A percentile compares a stretch with the other conserved stretches of the same genome.
Evolutionary conservation across 768 basidiomycete genomes (phyloP).

Genomic region (Astraeus odoratus): DNA sequence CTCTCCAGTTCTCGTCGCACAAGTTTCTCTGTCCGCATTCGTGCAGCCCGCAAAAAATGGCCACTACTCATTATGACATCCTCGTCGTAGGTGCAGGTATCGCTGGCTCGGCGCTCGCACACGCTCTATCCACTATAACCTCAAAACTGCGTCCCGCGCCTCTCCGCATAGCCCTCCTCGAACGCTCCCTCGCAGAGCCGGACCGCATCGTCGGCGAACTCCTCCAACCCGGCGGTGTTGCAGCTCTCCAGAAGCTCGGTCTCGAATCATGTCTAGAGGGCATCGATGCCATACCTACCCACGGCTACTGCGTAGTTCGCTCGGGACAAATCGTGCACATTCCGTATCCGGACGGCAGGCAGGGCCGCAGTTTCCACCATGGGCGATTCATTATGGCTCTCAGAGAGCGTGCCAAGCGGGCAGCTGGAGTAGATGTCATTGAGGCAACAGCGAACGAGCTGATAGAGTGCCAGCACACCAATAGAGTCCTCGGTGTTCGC

Average conservation of each 20-base stretch:
- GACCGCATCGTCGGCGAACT: constrained; percentile 98
- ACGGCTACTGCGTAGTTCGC: constrained; percentile 79
- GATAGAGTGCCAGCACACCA: constrained; percentile 46
- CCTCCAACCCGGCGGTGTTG: constrained; percentile 87
- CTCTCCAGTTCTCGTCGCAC: background rate
- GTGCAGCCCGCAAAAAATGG: background rate
- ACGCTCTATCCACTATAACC: constrained; percentile 63
- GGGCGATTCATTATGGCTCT: constrained; percentile 82
- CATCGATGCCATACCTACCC: constrained; percentile 79
- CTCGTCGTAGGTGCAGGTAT: constrained; percentile 65
- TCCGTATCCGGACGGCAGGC: constrained; percentile 68
- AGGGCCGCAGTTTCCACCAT: constrained; percentile 91
- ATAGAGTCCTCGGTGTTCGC: constrained; percentile 59
- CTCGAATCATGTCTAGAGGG: constrained; percentile 68
- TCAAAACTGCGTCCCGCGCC: constrained; percentile 38
- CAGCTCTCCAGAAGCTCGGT: constrained; percentile 70
- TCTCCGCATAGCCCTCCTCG: constrained; percentile 76
- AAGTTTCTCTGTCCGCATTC: background rate
- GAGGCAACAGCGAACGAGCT: constrained; percentile 82
- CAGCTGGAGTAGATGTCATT: constrained; percentile 66
- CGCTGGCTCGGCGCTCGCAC: constrained; percentile 82
- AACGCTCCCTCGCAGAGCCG: constrained; percentile 87
- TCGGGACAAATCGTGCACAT: constrained; percentile 69
- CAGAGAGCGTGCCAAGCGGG: constrained; percentile 54
- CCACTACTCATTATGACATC: background rate